Percentiles rank a stretch among this genome's conserved stretches.
Evolutionary conservation across 78 protist genomes (phyloP).

Genomic region (Dictyostelium firmibasis): DNA sequence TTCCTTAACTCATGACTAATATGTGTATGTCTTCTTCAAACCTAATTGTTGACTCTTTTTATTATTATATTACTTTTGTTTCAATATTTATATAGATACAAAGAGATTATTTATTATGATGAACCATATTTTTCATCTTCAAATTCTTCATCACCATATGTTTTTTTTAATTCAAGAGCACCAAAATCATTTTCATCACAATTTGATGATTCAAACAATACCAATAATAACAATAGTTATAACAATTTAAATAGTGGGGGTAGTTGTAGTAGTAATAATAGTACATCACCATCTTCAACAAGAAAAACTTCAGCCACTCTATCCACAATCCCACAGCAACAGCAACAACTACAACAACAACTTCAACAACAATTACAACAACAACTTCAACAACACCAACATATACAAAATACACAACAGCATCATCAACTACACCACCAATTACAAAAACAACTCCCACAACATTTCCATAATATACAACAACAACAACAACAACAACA

Average conservation of each 20-base stretch:
- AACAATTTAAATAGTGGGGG: neutral
- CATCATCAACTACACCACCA: neutral
- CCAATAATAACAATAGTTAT: neutral
- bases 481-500: neutral
- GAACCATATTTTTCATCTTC: conserved; percentile 19
- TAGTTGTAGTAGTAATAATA: conserved; percentile 11
- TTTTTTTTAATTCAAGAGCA: neutral
- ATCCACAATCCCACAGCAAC: neutral
- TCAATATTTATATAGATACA: neutral
- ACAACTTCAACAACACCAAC: neutral
- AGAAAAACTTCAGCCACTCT: neutral
- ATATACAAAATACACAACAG: neutral
- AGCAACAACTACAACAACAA: neutral
- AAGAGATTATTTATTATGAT: neutral
- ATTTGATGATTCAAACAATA: neutral
- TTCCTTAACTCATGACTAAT: neutral
- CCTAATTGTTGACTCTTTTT: neutral
- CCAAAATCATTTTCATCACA: neutral
- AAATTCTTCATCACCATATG: conserved; percentile 24
- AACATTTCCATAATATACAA: neutral
- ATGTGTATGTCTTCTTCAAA: neutral
- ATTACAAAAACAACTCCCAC: neutral
- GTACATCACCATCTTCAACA: neutral
- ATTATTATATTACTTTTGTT: neutral
- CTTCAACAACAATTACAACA: neutral